These are phyloP conservation scores for Aspergillus texensis DNA, from an alignment of 2,329 filamentous ascomycete genomes.

Conservation along the genomic window DNA sequence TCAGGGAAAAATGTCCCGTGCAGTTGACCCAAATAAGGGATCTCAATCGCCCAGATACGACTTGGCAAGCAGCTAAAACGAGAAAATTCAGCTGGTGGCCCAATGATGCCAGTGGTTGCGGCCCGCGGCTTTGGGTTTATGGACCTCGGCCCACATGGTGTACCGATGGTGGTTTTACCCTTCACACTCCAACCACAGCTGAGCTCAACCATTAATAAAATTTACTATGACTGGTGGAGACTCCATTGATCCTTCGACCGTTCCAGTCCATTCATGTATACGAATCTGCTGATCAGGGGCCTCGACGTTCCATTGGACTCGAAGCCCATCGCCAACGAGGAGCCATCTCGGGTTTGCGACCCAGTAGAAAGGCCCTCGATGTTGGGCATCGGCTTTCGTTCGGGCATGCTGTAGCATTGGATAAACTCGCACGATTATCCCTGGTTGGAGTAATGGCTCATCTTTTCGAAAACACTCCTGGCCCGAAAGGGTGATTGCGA, in stretches of 20 bases:
- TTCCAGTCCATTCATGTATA: background rate
- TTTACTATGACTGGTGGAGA: background rate
- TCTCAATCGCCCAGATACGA: background rate
- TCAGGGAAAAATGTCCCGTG: background rate
- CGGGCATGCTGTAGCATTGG: background rate
- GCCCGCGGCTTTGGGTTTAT: constrained; percentile 1
- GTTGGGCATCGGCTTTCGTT: background rate
- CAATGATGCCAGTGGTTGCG: background rate
- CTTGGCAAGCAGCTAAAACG: background rate
- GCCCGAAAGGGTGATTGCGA: background rate
- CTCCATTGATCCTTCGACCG: background rate
- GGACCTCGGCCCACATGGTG: constrained; percentile 2
- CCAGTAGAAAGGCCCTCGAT: background rate
- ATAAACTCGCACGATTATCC: background rate
- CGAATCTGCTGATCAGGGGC: background rate
- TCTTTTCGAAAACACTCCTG: background rate
- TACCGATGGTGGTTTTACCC: background rate
- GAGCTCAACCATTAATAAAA: background rate
- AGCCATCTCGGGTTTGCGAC: background rate
- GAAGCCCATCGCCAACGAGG: background rate
- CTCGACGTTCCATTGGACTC: background rate
- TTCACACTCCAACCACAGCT: background rate
- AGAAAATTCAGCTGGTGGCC: background rate
- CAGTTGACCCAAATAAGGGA: background rate
- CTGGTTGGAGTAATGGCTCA: background rate